Conservation (phyloP, 2,329 filamentous ascomycete genomes). For the Xylaria hypoxylon region DNA sequence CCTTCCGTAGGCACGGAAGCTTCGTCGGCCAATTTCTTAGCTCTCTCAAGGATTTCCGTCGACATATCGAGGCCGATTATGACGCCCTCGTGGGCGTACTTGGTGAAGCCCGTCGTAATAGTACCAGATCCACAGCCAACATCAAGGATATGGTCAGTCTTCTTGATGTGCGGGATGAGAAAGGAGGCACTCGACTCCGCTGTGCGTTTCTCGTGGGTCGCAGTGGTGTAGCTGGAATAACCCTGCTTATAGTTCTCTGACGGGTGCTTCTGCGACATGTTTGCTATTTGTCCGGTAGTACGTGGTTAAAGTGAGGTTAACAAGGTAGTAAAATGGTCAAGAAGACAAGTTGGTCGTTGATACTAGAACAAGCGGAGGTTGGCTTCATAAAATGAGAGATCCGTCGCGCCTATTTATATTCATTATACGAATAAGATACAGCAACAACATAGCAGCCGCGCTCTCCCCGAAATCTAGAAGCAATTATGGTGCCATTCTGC, state of each 20-base stretch:
- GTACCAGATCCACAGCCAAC: slow-evolving; percentile 63
- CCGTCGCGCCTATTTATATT: slow-evolving; percentile 3
- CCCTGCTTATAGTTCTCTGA: slow-evolving; percentile 52
- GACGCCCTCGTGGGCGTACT: slow-evolving; percentile 54
- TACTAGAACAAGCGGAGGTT: not conserved
- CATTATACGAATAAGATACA: not conserved
- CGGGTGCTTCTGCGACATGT: slow-evolving; percentile 22
- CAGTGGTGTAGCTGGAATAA: slow-evolving; percentile 54
- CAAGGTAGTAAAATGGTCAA: not conserved
- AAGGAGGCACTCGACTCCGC: slow-evolving; percentile 58
- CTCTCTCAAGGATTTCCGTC: slow-evolving; percentile 49
- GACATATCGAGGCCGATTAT: slow-evolving; percentile 57
- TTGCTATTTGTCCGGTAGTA: not conserved
- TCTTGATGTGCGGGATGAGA: slow-evolving; percentile 56
- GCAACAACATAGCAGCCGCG: not conserved
- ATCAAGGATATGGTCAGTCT: slow-evolving; percentile 57
- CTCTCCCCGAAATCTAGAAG: not conserved
- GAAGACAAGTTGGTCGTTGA: not conserved
- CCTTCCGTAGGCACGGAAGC: slow-evolving; percentile 30
- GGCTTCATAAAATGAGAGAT: not conserved
- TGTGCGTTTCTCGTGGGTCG: slow-evolving; percentile 56
- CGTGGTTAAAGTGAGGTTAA: not conserved
- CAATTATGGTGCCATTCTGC: not conserved
- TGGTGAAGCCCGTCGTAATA: slow-evolving; percentile 59
- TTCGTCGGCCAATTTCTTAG: slow-evolving; percentile 40